phyloP scores from a whole-genome alignment of 176 grass and related monocot genomes.

The Hyparrhenia diplandra region DNA sequence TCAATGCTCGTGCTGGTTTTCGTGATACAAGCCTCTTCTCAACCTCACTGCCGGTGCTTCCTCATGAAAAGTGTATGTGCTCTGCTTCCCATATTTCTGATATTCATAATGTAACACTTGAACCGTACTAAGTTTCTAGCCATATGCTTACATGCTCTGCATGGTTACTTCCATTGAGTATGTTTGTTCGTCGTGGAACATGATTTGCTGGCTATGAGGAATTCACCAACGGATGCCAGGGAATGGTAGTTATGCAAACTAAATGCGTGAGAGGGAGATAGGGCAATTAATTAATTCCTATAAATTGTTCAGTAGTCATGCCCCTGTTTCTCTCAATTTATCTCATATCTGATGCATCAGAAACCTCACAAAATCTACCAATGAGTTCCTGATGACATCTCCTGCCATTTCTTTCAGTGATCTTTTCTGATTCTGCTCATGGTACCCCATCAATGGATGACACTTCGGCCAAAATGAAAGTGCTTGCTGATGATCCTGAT shows the following conservation, averaged over 20 bases:
- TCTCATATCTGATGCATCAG: neutral
- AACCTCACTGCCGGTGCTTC: constrained; percentile 73
- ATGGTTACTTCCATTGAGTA: neutral
- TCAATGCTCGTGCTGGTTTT: constrained; percentile 17
- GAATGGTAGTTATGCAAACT: neutral
- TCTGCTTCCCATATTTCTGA: neutral
- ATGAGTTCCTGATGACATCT: neutral
- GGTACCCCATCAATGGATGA: constrained; percentile 47
- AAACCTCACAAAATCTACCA: neutral
- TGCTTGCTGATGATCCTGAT: constrained; percentile 34
- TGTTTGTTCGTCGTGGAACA: neutral
- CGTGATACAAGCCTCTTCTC: constrained; percentile 79
- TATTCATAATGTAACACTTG: neutral
- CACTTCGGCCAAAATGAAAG: constrained; percentile 31
- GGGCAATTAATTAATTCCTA: neutral
- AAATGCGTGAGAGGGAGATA: neutral
- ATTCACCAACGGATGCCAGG: neutral
- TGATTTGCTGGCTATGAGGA: neutral
- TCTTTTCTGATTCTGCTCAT: constrained; percentile 40
- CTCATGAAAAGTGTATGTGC: constrained; percentile 74
- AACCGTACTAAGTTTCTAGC: neutral
- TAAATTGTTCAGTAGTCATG: neutral
- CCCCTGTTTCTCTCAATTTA: neutral
- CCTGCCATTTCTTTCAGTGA: constrained; percentile 27
- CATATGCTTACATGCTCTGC: neutral